Evolutionary conservation across 768 basidiomycete genomes (phyloP), one percentile per base, ranked within the genome.

Genomic region (Russula vinacea): DNA sequence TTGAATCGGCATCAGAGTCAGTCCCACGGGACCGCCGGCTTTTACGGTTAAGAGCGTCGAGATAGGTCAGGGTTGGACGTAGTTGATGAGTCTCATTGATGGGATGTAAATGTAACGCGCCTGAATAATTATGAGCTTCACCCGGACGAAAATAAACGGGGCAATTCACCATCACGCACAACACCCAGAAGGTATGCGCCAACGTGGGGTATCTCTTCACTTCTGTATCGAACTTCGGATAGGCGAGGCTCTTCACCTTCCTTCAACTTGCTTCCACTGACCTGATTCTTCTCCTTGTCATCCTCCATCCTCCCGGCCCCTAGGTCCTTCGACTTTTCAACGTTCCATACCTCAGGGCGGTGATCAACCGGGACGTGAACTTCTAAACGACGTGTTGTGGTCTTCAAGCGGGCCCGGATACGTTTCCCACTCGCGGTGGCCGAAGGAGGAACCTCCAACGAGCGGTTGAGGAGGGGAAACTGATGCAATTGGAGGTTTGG

Each of bases 351-450:
- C 67, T 92, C 90, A 19, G 84, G 77, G 40, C 92, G 85, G 24
- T 83, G 83, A 72, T 94, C 92, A n/a, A 84, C 82, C 5, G 92
- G 92, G 14, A 94, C 80, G 73, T 92, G 90, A 26, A 94, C 79
- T 73, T 94, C 92, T 37, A 89, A 73, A 67, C 85, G 79, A 57
- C 79, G 82, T 42, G 81, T 78, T 44, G 78, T 76, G 4, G 86
- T 81, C 74, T 92, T 92, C 66, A 86, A 76, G 39, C 91, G 83
- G 7, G 90, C 90, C 39, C 80, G 80, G 60, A 94, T 89, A 26
- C 83, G 82, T 74, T 92, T 92, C 8, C 92, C 92, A 69, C 84
- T 87, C 39, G 80, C 71, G 44, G 76, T 72, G 8, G 92, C 89
- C 2, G 89, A 88, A 35, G 92, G 90, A 6, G 92, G 91, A 4